Base-by-base conservation (phyloP, 2,329 filamentous ascomycete genomes). In the Diplodia corticola region DNA sequence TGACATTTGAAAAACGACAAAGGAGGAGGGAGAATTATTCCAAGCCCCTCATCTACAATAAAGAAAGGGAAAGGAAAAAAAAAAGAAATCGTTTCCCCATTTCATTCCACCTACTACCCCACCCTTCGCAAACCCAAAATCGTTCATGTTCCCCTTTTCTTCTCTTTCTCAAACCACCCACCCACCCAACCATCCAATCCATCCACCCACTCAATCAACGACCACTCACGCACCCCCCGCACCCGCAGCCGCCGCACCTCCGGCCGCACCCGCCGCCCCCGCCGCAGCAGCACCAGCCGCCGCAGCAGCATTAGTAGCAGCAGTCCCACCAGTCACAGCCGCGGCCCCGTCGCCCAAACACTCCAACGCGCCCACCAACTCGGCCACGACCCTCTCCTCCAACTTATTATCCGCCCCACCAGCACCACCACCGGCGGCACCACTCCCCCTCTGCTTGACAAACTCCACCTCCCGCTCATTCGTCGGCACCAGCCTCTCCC, bases 401-500 rank as follows among this genome's bases (percentile, higher is more conserved):
- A 97, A 80, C 71, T 85, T 78, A 74, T 85, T 93, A 73, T 89
- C 87, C 3, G 80, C 80, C 2, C 20, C 65, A 4, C 63, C 69
- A 3, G 15, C 22, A 0, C 80, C 82, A 48, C 74, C 80, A 49
- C 74, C 80, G 59, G 75, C 78, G 70, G 76, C 77, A 10, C 46
- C 67, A 28, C 68, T 70, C 46, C 78, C 74, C 67, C 80, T 81
- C 70, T 81, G 75, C 68, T 78, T 82, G 13, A 76, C 74, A 80
- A 85, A 88, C 69, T 89, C 88, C 50, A 85, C 81, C 78, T 97
- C 93, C 68, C 89, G 86, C 72, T 89, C 85, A 30, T 87, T 91
- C 22, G 91, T 83, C 0, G 93, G 88, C 60, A 93, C 82, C 55
- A 97, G 85, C 30, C 91, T 84, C 69, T 92, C 89, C 63, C 89